These are phyloP conservation scores for Cnidoscolus chayamansa DNA, from an alignment of 441 rosid species.

Conservation along the genomic window DNA sequence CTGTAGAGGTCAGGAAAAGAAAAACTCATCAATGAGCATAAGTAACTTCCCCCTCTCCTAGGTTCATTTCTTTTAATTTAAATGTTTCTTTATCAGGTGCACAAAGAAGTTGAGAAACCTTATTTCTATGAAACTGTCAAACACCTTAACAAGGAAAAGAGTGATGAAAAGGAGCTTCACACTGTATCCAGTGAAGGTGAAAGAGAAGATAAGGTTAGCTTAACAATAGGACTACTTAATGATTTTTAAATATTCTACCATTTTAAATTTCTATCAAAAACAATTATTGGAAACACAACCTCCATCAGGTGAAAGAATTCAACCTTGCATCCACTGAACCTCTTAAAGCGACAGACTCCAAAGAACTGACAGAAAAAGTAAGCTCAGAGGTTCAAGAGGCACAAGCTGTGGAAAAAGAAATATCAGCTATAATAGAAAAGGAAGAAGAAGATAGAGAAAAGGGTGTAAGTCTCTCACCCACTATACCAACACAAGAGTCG, in stretches of 20 bases:
- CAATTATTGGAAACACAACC: not conserved
- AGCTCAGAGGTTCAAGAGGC: slow-evolving; percentile 20
- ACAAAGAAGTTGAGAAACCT: slow-evolving; percentile 27
- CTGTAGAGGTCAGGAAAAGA: slow-evolving; percentile 41
- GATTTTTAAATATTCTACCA: not conserved
- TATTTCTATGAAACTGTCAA: slow-evolving; percentile 29
- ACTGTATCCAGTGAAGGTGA: slow-evolving; percentile 20
- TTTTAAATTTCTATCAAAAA: slow-evolving; percentile 17
- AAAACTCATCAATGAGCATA: not conserved
- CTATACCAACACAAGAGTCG: slow-evolving; percentile 14
- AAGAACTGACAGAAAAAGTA: slow-evolving; percentile 27
- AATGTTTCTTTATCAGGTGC: slow-evolving; percentile 32
- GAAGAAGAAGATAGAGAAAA: slow-evolving; percentile 22
- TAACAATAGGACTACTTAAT: not conserved
- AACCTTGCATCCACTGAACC: slow-evolving; percentile 11
- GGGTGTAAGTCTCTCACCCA: not conserved
- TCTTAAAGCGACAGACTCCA: slow-evolving; percentile 18
- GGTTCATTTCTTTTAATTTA: not conserved
- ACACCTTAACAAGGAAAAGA: slow-evolving; percentile 27
- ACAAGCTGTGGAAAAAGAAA: slow-evolving; percentile 8
- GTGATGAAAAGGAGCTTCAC: slow-evolving; percentile 24
- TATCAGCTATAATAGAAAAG: too few relatives aligned
- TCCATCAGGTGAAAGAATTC: slow-evolving; percentile 36
- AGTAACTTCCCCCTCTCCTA: not conserved
- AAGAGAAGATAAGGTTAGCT: slow-evolving; percentile 22